Evolutionary conservation across 1,284 basidiomycete species (phyloP), one percentile per base, ranked within the genome.

Genomic region (Acaromyces ingoldii): DNA sequence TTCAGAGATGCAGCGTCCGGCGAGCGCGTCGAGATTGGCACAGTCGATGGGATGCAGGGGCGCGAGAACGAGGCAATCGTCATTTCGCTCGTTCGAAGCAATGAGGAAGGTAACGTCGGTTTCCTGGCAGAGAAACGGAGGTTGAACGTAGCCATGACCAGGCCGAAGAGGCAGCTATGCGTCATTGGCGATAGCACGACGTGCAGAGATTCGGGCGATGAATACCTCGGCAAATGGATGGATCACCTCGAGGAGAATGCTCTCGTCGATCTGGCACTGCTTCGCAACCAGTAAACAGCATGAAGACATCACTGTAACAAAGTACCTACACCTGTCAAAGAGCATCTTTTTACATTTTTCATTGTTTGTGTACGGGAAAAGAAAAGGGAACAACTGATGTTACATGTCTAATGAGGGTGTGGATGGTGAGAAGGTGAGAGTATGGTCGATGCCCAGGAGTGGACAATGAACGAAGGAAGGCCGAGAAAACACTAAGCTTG

Each of bases 231-330:
- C 5, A 83, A 83, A 55, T 97, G 92, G 91, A 84, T 95, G 75
- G 76, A 80, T 4, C 96, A 90, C 89, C 77, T 97, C 7, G 92
- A 96, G 60, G 80, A 81, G 4, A 83, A 93, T 66, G 91, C 90
- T 11, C 90, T 95, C 67, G 85, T 95, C 4, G 60, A 67, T 38
- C 42, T 37, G 11, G 48, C 48, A n/a, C n/a, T 48, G 26, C 29
- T 29, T 15, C 26, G n/a, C 17, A 19, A 9, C 6, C 24, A 30
- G n/a, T 22, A 42, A 47, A 21, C 39, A 41, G 24, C 10, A 42
- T 37, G 36, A 17, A 22, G 17, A 37, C 7, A 6, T 4, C 24
- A 37, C 17, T 34, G 7, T 22, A 37, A 37, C 24, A 34, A 34
- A n/a, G n/a, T 37, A 37, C 36, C 3, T 37, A 17, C 7, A 22